These are phyloP conservation scores for Pugionium cornutum DNA, from an alignment of 345 rosid genomes.

Conservation along the genomic window DNA sequence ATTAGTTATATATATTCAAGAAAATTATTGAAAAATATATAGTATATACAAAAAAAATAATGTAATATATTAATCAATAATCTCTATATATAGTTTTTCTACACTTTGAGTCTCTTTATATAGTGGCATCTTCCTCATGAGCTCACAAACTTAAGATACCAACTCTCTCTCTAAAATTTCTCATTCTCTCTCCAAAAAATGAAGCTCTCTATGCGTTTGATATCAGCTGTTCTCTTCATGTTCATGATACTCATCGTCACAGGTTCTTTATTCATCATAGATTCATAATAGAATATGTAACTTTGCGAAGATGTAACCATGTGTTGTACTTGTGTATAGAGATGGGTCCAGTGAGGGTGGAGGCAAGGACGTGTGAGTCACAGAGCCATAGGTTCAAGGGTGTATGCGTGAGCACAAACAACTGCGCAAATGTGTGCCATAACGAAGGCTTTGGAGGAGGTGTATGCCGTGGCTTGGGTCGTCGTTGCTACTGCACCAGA, in stretches of 20 bases:
- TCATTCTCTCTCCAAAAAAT: constrained; percentile 21
- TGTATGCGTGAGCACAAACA: constrained; percentile 32
- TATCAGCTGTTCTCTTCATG: constrained; percentile 35
- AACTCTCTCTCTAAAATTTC: background rate
- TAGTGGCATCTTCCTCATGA: constrained; percentile 20
- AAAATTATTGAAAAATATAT: background rate
- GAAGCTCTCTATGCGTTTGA: constrained; percentile 40
- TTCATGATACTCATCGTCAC: constrained; percentile 39
- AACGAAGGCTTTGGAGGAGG: constrained; percentile 53
- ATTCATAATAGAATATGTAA: too few species aligned
- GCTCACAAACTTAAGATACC: background rate
- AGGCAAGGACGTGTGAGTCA: constrained; percentile 48
- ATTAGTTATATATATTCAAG: too few species aligned
- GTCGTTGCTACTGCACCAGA: constrained; percentile 55
- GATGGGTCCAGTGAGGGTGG: constrained; percentile 39
- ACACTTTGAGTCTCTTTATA: constrained; percentile 23
- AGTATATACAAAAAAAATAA: background rate
- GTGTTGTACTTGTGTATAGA: constrained; percentile 17
- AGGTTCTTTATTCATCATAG: constrained; percentile 26
- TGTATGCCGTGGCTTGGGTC: constrained; percentile 49
- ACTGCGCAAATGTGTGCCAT: constrained; percentile 49
- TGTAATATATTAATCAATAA: background rate
- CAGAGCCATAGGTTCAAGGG: constrained; percentile 53
- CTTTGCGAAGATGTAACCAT: background rate
- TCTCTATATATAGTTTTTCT: constrained; percentile 21